These are phyloP conservation scores for Artemisia annua DNA, from an alignment of 129 eudicot genomes.

Conservation along the genomic window DNA sequence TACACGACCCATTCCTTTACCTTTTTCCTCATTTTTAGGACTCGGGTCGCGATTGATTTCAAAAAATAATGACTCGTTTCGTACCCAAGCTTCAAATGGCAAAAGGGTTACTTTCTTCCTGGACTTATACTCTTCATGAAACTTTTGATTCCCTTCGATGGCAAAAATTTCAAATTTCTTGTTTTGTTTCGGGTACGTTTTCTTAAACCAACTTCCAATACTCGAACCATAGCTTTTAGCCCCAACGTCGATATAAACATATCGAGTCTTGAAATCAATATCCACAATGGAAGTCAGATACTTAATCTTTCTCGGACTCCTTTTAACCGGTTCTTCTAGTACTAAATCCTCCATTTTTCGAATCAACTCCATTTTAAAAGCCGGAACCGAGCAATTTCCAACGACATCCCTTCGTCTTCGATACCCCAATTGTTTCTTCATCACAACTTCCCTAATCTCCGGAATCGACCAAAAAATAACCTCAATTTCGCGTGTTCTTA, in stretches of 20 bases:
- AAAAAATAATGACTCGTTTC: conserved; percentile 63
- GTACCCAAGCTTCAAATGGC: conserved; percentile 78
- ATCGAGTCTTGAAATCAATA: conserved; percentile 52
- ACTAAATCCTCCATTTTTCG: conserved; percentile 45
- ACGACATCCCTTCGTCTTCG: conserved; percentile 10
- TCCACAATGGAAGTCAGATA: conserved; percentile 59
- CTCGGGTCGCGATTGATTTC: conserved; percentile 56
- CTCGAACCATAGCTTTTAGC: conserved; percentile 61
- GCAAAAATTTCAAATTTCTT: conserved; percentile 58
- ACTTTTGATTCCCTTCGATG: conserved; percentile 51
- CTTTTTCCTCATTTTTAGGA: conserved; percentile 37
- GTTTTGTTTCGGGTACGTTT: conserved; percentile 57
- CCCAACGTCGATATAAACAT: conserved; percentile 70
- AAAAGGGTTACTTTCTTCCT: conserved; percentile 55
- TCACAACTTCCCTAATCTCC: conserved; percentile 41
- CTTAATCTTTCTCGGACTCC: conserved; percentile 46
- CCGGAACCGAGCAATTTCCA: conserved; percentile 39
- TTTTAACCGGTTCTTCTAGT: conserved; percentile 46
- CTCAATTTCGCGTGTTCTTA: conserved; percentile 34
- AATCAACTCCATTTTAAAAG: conserved; percentile 44
- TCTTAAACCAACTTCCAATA: conserved; percentile 73
- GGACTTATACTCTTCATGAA: conserved; percentile 46
- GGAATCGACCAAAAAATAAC: conserved; percentile 24
- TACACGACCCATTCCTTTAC: conserved; percentile 59
- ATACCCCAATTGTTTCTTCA: conserved; percentile 32